Evolutionary conservation across 139 green algal species (phyloP).

Genomic region (Volvox africanus): DNA sequence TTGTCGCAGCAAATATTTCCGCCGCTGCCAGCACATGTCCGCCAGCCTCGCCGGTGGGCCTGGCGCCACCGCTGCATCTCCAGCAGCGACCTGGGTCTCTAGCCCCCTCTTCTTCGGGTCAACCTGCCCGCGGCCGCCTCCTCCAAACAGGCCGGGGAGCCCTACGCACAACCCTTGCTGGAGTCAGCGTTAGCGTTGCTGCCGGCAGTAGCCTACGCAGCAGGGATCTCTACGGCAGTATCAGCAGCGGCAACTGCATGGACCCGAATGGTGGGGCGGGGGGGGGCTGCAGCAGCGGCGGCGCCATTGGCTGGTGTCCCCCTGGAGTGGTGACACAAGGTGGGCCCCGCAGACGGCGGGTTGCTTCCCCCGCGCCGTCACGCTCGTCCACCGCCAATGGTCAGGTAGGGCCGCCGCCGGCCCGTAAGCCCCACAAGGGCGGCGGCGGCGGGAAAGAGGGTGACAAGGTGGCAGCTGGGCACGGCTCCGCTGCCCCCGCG

Average conservation of each 20-base stretch:
- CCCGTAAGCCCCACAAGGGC: slow-evolving; percentile 19
- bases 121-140: no score
- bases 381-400: neutral
- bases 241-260: neutral
- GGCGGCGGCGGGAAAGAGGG: neutral
- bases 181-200: no score
- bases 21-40: neutral
- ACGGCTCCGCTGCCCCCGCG: neutral
- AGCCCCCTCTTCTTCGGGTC: no score
- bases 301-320: neutral
- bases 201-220: neutral
- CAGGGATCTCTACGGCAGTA: neutral
- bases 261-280: no score
- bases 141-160: no score
- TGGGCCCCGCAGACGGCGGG: neutral
- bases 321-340: neutral
- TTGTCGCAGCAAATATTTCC: neutral
- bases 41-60: neutral
- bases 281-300: neutral
- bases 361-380: neutral
- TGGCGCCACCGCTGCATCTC: neutral
- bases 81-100: no score
- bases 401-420: slow-evolving; percentile 21
- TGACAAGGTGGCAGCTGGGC: neutral
- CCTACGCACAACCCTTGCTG: neutral